Evolutionary conservation across 768 basidiomycete genomes (phyloP), one percentile per base, ranked within the genome.

Genomic region (Lentinula detonsa): DNA sequence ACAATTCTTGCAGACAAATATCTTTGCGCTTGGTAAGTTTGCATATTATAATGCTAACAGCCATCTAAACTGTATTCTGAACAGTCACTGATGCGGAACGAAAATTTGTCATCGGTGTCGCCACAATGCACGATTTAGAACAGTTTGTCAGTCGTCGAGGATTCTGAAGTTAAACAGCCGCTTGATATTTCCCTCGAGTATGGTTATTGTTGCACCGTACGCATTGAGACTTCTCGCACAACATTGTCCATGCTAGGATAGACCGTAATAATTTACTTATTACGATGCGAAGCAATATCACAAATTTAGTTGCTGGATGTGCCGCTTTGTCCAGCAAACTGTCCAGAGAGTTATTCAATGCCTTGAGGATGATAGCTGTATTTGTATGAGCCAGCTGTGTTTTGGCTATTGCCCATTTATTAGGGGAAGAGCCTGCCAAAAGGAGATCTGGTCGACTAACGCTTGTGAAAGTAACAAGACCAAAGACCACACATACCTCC

Each of bases 61-160:
- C 15, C 34, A 35, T 9, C 7, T 15, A 11, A 28, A 37, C 42
- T 42, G 21, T 9, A 39, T 31, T 31, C 49, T 43, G 40, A n/a
- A 18, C 63, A 94, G 95, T 96, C 40, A 95, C 95, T 4, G 95
- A 97, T 72, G 73, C 76, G 50, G 79, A 80, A 56, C 84, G 91
- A 60, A 92, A 93, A 69, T 94, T 94, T 61, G 91, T 94, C 3
- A 80, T 93, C 15, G 92, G 79, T 1, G 85, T 94, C 0, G 91
- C 88, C 1, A 94, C 92, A 18, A 69, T 76, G 16, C 85, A 92
- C 33, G 92, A 94, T 69, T 74, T 94, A 18, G 84, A 91, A 68
- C 81, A 75, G 51, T 85, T 86, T 65, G 81, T 83, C 45, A 72
- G 75, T 31, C 76, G 84, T 40, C 75, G 83, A 52, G 84, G 83